Evolutionary conservation across 2,329 filamentous ascomycete species (phyloP).

Genomic region (Fusarium multiceps): DNA sequence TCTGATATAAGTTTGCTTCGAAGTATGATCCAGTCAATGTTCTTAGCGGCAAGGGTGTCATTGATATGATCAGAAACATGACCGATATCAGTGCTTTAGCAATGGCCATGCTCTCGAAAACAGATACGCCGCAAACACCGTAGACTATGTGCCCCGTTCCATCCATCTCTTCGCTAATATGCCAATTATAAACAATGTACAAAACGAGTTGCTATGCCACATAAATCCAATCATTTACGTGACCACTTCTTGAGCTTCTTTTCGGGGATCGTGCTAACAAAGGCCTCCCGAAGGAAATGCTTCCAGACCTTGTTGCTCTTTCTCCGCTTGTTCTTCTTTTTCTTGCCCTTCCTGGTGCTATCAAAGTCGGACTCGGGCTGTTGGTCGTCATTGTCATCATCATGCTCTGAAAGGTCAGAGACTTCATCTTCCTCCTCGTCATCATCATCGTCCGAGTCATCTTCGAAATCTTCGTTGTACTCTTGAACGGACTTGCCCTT

Average conservation of each 20-base stretch:
- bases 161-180: conserved; percentile 35
- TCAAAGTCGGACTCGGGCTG: conserved; percentile 33
- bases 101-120: not conserved
- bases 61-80: not conserved
- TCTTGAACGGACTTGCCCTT: conserved; percentile 39
- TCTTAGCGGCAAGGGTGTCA: not conserved
- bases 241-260: conserved; percentile 69
- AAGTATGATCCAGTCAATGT: not conserved
- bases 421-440: conserved; percentile 43
- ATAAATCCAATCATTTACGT: conserved; percentile 28
- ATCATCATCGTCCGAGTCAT: conserved; percentile 45
- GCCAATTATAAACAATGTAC: conserved; percentile 22
- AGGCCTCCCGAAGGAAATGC: conserved; percentile 81
- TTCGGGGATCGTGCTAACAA: conserved; percentile 77
- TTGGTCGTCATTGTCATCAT: conserved; percentile 39
- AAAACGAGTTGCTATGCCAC: not conserved
- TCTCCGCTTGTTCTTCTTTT: conserved; percentile 59
- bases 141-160: conserved; percentile 10
- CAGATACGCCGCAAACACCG: conserved; percentile 32
- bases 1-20: not conserved
- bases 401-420: conserved; percentile 27
- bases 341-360: conserved; percentile 25
- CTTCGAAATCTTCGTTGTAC: conserved; percentile 40
- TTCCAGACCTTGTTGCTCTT: conserved; percentile 77
- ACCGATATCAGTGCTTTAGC: not conserved